Evolutionary conservation across 345 rosid species (phyloP).

Genomic region (Sonneratia caseolaris): DNA sequence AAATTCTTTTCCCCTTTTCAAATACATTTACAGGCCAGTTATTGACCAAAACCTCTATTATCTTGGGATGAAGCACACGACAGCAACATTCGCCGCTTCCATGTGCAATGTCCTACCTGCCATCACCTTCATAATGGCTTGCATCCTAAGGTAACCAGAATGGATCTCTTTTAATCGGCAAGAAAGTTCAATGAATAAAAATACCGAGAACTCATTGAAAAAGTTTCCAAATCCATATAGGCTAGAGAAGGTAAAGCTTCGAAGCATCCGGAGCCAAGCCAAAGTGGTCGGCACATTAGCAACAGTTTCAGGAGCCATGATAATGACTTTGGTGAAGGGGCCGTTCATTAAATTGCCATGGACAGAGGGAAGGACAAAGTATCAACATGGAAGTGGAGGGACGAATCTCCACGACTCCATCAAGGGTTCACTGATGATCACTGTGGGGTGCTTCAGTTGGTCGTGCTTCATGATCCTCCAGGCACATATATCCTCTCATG

Average conservation of each 20-base stretch:
- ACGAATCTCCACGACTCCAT: constrained; percentile 35
- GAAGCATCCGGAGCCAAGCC: constrained; percentile 41
- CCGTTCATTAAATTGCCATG: constrained; percentile 42
- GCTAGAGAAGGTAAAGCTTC: constrained; percentile 58
- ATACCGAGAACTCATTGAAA: background rate
- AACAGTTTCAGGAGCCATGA: constrained; percentile 89
- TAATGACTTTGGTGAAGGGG: constrained; percentile 74
- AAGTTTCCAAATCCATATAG: constrained; percentile 7
- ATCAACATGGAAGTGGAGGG: constrained; percentile 26
- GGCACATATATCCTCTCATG: background rate
- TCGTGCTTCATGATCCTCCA: constrained; percentile 64
- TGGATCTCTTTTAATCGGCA: background rate
- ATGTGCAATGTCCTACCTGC: constrained; percentile 82
- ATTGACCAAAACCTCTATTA: constrained; percentile 75
- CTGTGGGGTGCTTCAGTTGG: constrained; percentile 57
- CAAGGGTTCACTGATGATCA: constrained; percentile 57
- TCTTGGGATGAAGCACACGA: constrained; percentile 71
- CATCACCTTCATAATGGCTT: constrained; percentile 68
- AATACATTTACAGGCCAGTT: constrained; percentile 45
- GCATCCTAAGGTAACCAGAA: constrained; percentile 31
- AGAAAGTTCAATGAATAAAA: too few species aligned
- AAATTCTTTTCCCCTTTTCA: background rate
- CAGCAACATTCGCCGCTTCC: constrained; percentile 80
- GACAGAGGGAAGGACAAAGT: constrained; percentile 31
- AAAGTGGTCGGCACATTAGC: constrained; percentile 65